Evolutionary conservation across 306 rosid species (phyloP), one percentile per base, ranked within the genome.

Genomic region (Lablab purpureus): DNA sequence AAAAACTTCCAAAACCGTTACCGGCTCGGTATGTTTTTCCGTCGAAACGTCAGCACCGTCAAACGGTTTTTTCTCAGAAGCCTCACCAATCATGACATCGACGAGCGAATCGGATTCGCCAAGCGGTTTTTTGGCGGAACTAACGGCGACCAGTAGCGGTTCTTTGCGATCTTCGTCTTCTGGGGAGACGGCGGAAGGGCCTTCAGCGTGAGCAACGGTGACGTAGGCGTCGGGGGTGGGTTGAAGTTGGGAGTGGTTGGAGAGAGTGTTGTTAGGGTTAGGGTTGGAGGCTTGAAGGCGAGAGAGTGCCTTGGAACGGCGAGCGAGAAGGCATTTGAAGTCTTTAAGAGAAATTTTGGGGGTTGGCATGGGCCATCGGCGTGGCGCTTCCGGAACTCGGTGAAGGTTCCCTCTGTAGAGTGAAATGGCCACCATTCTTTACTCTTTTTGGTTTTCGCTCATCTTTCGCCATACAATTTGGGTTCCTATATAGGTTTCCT

Each of bases 391-490:
- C 0, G 98, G 89, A 13, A 83, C 87, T 36, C 91, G 78, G 86
- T 96, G 99, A 69, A 96, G 98, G 80, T 91, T 96, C 18, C 98
- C 99, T 82, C 99, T 89, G 92, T 96, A 96, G 7, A 96, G 88
- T 45, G 99, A 96, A 63, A 96, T 88, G 10, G 97, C 98, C 80
- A 85, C 98, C 99, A 96, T 91, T 22, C 76, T 87, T 27, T 5
- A 15, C 14, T 34, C 75, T 23, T 74, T 23, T 68, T 9, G 10
- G 0, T 52, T 69, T 60, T 52, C 74, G 50, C 28, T 45, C 19
- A 6, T n/a, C 64, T 58, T 17, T 51, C 58, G 52, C 67, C 14
- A 12, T 46, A 27, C 46, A 74, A 68, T 23, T 70, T 30, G 43
- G 55, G 28, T 55, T 55, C 6, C 62, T 64, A 19, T 83, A 66